Evolutionary conservation across 1,284 basidiomycete species (phyloP).

Genomic region (Marasmius oreades): DNA sequence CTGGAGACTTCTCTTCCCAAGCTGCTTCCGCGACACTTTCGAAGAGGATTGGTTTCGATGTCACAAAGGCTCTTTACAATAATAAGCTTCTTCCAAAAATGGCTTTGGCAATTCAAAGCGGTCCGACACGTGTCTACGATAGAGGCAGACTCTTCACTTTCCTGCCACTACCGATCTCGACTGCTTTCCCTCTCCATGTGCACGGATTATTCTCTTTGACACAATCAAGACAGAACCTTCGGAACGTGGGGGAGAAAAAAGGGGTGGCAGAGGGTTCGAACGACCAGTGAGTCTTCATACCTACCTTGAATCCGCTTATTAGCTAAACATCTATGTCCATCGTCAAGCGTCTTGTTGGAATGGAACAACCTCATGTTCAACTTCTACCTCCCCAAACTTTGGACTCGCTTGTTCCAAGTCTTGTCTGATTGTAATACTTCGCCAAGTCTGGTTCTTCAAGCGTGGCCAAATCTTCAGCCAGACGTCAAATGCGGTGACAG

Average conservation of each 20-base stretch:
- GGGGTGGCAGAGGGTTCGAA: conserved; percentile 33
- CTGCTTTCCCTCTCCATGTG: conserved; percentile 42
- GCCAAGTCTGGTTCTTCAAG: conserved; percentile 26
- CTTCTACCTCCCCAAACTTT: conserved; percentile 32
- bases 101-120: conserved; percentile 27
- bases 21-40: conserved; percentile 23
- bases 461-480: conserved; percentile 33
- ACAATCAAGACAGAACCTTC: conserved; percentile 40
- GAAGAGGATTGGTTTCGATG: conserved; percentile 22
- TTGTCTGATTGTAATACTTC: conserved; percentile 16
- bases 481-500: conserved; percentile 31
- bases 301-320: neutral
- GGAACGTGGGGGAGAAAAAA: conserved; percentile 36
- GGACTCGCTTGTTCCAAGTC: conserved; percentile 23
- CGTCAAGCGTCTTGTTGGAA: conserved; percentile 30
- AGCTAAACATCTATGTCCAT: neutral
- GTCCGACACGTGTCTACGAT: conserved; percentile 3
- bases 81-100: conserved; percentile 40
- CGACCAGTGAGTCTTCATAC: conserved; percentile 36
- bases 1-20: conserved; percentile 21
- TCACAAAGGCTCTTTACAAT: conserved; percentile 23
- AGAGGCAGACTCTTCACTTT: conserved; percentile 43
- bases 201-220: conserved; percentile 47
- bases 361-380: conserved; percentile 41
- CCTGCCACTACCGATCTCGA: conserved; percentile 43